Evolutionary conservation across 768 basidiomycete genomes (phyloP).

Genomic region (Naganishia randhawae): DNA sequence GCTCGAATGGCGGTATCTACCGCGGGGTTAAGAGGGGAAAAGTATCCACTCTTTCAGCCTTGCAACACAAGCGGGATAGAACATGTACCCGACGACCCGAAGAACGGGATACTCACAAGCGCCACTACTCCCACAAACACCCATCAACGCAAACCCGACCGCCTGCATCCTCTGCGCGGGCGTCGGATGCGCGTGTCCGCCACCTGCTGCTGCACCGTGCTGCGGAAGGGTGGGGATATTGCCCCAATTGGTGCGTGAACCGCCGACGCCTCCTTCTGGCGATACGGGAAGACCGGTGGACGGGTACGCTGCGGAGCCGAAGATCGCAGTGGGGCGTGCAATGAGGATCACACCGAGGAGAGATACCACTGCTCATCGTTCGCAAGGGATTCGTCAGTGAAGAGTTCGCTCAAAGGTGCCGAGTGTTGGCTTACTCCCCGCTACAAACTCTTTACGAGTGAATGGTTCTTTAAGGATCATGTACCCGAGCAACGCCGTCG

Average conservation of each 20-base stretch:
- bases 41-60: background rate
- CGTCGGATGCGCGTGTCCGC: constrained; percentile 30
- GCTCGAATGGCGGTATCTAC: constrained; percentile 60
- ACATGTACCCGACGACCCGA: too few species aligned
- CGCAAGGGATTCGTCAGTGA: constrained; percentile 38
- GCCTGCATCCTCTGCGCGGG: constrained; percentile 58
- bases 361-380: constrained; percentile 57
- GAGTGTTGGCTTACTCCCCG: constrained; percentile 53
- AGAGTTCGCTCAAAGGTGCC: background rate
- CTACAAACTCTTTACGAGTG: constrained; percentile 59
- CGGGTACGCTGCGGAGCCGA: constrained; percentile 53
- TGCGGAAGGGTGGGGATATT: constrained; percentile 18
- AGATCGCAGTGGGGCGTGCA: constrained; percentile 70
- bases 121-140: constrained; percentile 64
- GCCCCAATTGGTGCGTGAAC: constrained; percentile 19
- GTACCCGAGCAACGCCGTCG: constrained; percentile 62
- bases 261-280: constrained; percentile 21
- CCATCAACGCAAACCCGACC: constrained; percentile 64
- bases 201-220: too few species aligned
- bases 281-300: constrained; percentile 24
- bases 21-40: background rate
- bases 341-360: constrained; percentile 75
- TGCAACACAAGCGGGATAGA: too few species aligned
- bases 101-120: constrained; percentile 59
- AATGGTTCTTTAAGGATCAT: constrained; percentile 63